Conservation (phyloP, 2,329 filamentous ascomycete species). For the Fusarium goolgardi region DNA sequence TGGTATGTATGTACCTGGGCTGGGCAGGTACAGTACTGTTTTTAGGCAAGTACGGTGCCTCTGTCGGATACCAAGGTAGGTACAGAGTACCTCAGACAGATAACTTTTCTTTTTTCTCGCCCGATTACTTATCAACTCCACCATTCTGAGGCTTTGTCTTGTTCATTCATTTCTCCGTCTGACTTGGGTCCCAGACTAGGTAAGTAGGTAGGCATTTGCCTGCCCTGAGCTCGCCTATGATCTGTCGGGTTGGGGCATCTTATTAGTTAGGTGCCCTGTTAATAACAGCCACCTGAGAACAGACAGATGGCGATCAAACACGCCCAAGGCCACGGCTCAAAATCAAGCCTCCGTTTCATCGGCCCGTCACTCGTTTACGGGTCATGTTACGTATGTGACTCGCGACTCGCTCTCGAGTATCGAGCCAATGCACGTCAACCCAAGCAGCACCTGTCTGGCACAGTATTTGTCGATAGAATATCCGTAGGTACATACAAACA, state of each 20-base stretch:
- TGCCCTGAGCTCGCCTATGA: slow-evolving; percentile 7
- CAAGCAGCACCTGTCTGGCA: neutral
- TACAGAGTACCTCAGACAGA: neutral
- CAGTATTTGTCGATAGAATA: neutral
- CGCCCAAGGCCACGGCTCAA: slow-evolving; percentile 16
- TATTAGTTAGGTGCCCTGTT: slow-evolving; percentile 18
- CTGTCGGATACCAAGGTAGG: neutral
- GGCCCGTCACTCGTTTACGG: slow-evolving; percentile 30
- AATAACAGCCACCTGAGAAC: slow-evolving; percentile 32
- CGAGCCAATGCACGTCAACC: slow-evolving; percentile 13
- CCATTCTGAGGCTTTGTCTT: slow-evolving; percentile 7
- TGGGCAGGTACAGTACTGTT: neutral
- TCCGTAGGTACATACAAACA: neutral
- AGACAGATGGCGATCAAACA: slow-evolving; percentile 38
- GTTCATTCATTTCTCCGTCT: slow-evolving; percentile 4
- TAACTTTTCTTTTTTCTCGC: neutral
- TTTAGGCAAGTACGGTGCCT: neutral
- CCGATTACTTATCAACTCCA: slow-evolving; percentile 14
- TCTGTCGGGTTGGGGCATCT: slow-evolving; percentile 16
- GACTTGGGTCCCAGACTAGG: slow-evolving; percentile 7
- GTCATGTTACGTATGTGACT: slow-evolving; percentile 8
- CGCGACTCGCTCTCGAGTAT: slow-evolving; percentile 12
- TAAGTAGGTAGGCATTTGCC: neutral
- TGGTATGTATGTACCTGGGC: neutral
- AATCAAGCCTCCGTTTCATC: slow-evolving; percentile 38